Percentiles rank a stretch among this genome's conserved stretches.
These are phyloP conservation scores for Anthracocystis walkeri DNA, from an alignment of 1,284 basidiomycete genomes.

Conservation along the genomic window DNA sequence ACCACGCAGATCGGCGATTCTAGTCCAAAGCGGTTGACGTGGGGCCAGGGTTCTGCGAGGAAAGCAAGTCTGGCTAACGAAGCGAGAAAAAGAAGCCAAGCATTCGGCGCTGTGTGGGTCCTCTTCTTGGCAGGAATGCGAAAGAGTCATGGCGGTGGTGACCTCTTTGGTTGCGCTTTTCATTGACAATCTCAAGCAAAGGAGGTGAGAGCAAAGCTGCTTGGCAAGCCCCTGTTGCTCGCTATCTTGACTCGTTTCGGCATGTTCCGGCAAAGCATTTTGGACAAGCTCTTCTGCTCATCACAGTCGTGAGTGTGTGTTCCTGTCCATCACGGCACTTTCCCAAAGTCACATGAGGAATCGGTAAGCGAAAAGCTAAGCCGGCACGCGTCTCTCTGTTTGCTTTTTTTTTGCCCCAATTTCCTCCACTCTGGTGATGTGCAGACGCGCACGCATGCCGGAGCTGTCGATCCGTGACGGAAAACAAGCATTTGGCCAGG, in stretches of 20 bases:
- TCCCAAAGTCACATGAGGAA: too few relatives aligned
- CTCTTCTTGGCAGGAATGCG: slow-evolving; percentile 9
- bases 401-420: too few relatives aligned
- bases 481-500: neutral
- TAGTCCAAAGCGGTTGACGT: neutral
- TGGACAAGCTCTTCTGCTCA: neutral
- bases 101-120: neutral
- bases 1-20: neutral
- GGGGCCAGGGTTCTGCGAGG: neutral
- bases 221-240: slow-evolving; percentile 3
- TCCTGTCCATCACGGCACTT: neutral
- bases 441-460: slow-evolving; percentile 1
- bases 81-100: neutral
- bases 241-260: neutral
- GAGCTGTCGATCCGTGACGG: slow-evolving; percentile 7
- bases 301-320: neutral
- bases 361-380: slow-evolving; percentile 1
- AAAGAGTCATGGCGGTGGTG: neutral
- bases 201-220: neutral
- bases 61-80: neutral
- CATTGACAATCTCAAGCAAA: neutral
- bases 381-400: slow-evolving; percentile 1
- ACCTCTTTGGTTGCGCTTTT: neutral
- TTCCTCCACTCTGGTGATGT: neutral
- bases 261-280: neutral